Evolutionary conservation across 2,329 filamentous ascomycete species (phyloP).

Genomic region (Aureobasidium sp.): DNA sequence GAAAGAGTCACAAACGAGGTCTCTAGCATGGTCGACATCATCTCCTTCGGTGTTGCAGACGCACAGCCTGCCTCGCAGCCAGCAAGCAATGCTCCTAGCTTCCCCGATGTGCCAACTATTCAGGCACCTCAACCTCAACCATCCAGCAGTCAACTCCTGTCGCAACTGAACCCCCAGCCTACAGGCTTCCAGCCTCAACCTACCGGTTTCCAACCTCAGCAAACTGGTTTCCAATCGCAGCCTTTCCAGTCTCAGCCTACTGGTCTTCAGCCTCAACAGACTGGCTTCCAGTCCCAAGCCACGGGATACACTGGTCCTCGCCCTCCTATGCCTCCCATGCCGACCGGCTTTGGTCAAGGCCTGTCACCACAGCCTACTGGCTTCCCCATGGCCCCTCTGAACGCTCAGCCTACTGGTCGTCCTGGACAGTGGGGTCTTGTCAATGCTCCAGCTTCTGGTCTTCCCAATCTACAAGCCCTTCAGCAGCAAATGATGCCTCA

Average conservation of each 20-base stretch:
- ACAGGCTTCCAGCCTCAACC: slow-evolving; percentile 52
- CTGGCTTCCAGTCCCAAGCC: slow-evolving; percentile 54
- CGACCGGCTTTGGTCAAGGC: slow-evolving; percentile 61
- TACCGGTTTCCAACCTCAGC: slow-evolving; percentile 52
- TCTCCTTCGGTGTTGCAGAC: slow-evolving; percentile 86
- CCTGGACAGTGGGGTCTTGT: slow-evolving; percentile 98
- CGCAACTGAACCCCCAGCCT: slow-evolving; percentile 48
- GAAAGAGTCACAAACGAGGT: slow-evolving; percentile 92
- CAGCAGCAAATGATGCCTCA: slow-evolving; percentile 97
- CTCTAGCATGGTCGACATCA: slow-evolving; percentile 99
- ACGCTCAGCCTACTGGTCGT: slow-evolving; percentile 86
- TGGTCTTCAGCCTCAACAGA: slow-evolving; percentile 53
- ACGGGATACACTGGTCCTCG: slow-evolving; percentile 74
- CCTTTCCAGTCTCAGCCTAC: slow-evolving; percentile 43
- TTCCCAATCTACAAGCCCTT: slow-evolving; percentile 89
- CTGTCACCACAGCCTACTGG: slow-evolving; percentile 58
- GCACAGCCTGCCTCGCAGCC: slow-evolving; percentile 48
- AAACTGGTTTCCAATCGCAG: slow-evolving; percentile 52
- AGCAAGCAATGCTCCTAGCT: slow-evolving; percentile 62
- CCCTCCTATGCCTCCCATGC: slow-evolving; percentile 77
- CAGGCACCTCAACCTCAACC: slow-evolving; percentile 49
- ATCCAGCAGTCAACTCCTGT: slow-evolving; percentile 58
- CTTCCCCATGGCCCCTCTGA: slow-evolving; percentile 56
- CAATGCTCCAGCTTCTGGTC: slow-evolving; percentile 78
- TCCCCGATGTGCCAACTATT: slow-evolving; percentile 52